Conservation (phyloP, 2,329 filamentous ascomycete genomes). For the Rhinocladiella similis region DNA sequence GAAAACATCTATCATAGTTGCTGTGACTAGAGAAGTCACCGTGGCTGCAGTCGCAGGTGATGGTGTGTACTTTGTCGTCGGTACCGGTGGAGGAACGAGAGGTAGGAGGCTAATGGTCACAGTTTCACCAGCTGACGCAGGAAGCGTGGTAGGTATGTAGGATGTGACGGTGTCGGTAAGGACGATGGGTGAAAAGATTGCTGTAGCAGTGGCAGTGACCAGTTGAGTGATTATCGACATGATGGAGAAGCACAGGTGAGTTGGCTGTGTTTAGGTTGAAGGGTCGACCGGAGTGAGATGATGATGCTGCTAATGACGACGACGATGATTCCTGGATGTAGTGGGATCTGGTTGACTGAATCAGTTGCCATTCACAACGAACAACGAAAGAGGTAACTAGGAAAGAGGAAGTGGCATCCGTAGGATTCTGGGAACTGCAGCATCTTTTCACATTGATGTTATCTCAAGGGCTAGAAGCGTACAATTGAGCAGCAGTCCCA, state of each 20-base stretch:
- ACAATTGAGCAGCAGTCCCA: too few species aligned
- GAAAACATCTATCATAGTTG: conserved; percentile 25
- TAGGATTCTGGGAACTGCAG: too few species aligned
- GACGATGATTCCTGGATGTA: too few species aligned
- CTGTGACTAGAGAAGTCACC: conserved; percentile 17
- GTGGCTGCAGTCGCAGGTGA: conserved; percentile 3
- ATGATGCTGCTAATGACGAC: not conserved
- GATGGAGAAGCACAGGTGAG: not conserved
- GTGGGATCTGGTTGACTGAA: too few species aligned
- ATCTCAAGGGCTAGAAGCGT: too few species aligned
- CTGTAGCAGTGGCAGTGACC: conserved; percentile 10
- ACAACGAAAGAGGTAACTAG: too few species aligned
- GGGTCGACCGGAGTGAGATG: not conserved
- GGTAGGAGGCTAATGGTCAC: conserved; percentile 16
- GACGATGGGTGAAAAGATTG: conserved; percentile 5
- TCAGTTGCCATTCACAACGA: too few species aligned
- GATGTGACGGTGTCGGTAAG: conserved; percentile 17
- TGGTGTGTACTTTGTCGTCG: conserved; percentile 19
- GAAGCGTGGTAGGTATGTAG: conserved; percentile 15
- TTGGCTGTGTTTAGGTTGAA: not conserved
- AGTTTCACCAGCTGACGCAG: conserved; percentile 19
- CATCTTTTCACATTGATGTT: too few species aligned
- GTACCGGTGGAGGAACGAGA: not conserved
- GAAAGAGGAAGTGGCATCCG: too few species aligned
- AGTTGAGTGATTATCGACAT: conserved; percentile 14